phyloP scores from a whole-genome alignment of 768 basidiomycete species.

The Hortiboletus campestris region DNA sequence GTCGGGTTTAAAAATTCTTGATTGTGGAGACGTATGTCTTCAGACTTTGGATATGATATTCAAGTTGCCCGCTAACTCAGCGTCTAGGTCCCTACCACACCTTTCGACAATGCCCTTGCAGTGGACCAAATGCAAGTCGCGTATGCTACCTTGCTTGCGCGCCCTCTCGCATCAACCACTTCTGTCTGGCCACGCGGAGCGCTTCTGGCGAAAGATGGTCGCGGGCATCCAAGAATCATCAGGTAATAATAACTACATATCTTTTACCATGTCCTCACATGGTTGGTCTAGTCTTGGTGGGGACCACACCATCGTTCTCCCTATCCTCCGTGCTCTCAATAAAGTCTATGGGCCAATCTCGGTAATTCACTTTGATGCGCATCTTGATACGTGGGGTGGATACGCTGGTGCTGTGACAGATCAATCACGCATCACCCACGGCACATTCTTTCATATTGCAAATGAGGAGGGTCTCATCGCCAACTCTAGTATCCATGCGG shows the following conservation, averaged over 20 bases:
- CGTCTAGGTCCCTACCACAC: constrained; percentile 65
- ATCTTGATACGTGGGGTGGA: constrained; percentile 60
- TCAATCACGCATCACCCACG: constrained; percentile 75
- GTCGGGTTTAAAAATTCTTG: constrained; percentile 58
- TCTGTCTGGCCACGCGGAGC: constrained; percentile 27
- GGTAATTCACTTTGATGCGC: constrained; percentile 82
- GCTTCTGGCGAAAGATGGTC: constrained; percentile 52
- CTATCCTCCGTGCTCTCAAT: constrained; percentile 77
- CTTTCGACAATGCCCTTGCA: constrained; percentile 81
- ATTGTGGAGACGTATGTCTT: constrained; percentile 74
- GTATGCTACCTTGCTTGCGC: constrained; percentile 70
- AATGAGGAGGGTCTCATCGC: constrained; percentile 73
- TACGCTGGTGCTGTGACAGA: constrained; percentile 43
- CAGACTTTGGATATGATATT: neutral
- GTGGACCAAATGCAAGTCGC: constrained; percentile 87
- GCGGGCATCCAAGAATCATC: constrained; percentile 72
- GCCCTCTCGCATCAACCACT: constrained; percentile 39
- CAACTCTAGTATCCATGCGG: constrained; percentile 77
- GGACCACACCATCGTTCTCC: constrained; percentile 86
- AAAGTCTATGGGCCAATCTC: constrained; percentile 79
- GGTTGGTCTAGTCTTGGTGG: constrained; percentile 55
- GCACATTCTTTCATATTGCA: constrained; percentile 83
- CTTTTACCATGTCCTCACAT: neutral
- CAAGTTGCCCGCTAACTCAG: neutral
- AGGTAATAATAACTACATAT: constrained; percentile 36